Evolutionary conservation across 768 basidiomycete species (phyloP).

Genomic region (Phaffia tasmanica): DNA sequence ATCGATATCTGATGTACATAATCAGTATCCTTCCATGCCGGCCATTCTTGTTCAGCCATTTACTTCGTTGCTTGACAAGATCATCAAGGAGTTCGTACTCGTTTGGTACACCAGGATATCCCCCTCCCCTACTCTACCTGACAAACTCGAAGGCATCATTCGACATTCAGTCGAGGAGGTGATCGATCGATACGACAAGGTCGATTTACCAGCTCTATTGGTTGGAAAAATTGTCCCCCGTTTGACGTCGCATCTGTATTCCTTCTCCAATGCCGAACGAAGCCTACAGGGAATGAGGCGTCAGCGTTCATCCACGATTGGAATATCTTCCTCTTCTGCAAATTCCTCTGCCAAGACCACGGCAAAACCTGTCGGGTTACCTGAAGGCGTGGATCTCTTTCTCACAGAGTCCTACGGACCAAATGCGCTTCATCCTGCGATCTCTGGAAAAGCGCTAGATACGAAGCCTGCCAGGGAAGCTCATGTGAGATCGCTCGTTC

Average conservation of each 20-base stretch:
- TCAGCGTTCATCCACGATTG: slow-evolving; percentile 12
- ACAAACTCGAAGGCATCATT: slow-evolving; percentile 64
- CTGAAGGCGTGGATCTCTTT: slow-evolving; percentile 72
- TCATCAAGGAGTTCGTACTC: slow-evolving; percentile 75
- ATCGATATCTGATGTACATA: neutral
- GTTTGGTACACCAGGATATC: slow-evolving; percentile 80
- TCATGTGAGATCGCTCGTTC: slow-evolving; percentile 63
- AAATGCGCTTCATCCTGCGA: slow-evolving; percentile 64
- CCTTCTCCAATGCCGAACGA: slow-evolving; percentile 74
- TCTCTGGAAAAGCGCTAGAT: slow-evolving; percentile 78
- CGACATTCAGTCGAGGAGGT: slow-evolving; percentile 55
- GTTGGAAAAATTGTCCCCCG: slow-evolving; percentile 81
- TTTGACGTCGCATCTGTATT: slow-evolving; percentile 72
- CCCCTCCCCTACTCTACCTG: slow-evolving; percentile 74
- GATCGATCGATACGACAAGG: slow-evolving; percentile 46
- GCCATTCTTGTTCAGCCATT: slow-evolving; percentile 54
- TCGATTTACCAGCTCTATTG: slow-evolving; percentile 64
- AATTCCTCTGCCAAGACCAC: slow-evolving; percentile 23
- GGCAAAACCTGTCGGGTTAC: slow-evolving; percentile 9
- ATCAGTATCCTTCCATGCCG: slow-evolving; percentile 54
- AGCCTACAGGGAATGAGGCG: slow-evolving; percentile 28
- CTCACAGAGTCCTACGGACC: slow-evolving; percentile 68
- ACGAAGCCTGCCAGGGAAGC: slow-evolving; percentile 81
- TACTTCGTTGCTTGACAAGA: slow-evolving; percentile 67
- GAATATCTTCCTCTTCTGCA: slow-evolving; percentile 31